Percentiles rank a stretch among this genome's conserved stretches.
These are phyloP conservation scores for Bipolaris bicolor DNA, from an alignment of 2,329 filamentous ascomycete species.

Conservation along the genomic window DNA sequence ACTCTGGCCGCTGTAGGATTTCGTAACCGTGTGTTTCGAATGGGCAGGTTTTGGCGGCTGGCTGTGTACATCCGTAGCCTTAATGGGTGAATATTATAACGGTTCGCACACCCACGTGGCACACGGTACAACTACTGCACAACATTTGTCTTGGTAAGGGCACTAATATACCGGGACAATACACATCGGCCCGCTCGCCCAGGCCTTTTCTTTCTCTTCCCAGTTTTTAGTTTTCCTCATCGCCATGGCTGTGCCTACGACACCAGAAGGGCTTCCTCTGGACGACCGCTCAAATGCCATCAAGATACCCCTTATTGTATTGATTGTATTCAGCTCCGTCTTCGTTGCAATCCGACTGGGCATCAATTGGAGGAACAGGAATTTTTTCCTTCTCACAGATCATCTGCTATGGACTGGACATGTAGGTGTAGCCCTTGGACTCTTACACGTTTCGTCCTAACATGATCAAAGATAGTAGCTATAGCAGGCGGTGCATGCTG, in stretches of 20 bases:
- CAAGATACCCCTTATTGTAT: slow-evolving; percentile 28
- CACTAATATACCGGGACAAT: neutral
- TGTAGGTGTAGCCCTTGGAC: slow-evolving; percentile 14
- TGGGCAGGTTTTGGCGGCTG: slow-evolving; percentile 2
- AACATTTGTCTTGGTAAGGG: neutral
- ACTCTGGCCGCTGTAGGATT: neutral
- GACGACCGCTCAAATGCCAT: slow-evolving; percentile 32
- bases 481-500: slow-evolving; percentile 26
- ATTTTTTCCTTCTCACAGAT: slow-evolving; percentile 32
- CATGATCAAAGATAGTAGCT: slow-evolving; percentile 22
- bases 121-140: neutral
- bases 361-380: slow-evolving; percentile 30
- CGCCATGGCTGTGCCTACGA: slow-evolving; percentile 23
- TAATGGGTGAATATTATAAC: slow-evolving; percentile 14
- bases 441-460: slow-evolving; percentile 2
- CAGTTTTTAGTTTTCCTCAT: neutral
- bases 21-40: neutral
- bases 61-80: neutral
- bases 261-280: slow-evolving; percentile 22
- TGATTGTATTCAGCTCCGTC: slow-evolving; percentile 31
- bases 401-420: slow-evolving; percentile 34
- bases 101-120: slow-evolving; percentile 2
- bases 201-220: slow-evolving; percentile 4
- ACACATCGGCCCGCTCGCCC: neutral
- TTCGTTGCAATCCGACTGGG: slow-evolving; percentile 30